Conservation (phyloP, 169 alveolate genomes). For the Eimeria praecox region DNA sequence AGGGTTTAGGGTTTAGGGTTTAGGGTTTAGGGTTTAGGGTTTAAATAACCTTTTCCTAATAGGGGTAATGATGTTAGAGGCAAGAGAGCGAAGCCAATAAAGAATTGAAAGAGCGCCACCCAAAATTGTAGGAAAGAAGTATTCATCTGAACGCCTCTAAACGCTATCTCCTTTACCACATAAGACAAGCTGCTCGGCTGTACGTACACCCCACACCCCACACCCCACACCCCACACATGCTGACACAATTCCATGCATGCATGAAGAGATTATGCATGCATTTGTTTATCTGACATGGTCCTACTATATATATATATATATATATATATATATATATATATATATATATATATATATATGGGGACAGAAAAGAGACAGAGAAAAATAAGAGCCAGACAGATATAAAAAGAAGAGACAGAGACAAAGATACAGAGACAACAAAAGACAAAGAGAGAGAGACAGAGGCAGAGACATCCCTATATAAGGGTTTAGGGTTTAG, state of each 20-base stretch:
- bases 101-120: conserved; percentile 84
- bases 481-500: not conserved
- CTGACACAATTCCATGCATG: too few species aligned
- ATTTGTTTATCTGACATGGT: too few species aligned
- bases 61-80: conserved; percentile 82
- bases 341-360: too few species aligned
- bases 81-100: conserved; percentile 82
- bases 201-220: too few species aligned
- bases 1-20: too few species aligned
- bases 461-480: not conserved
- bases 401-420: not conserved
- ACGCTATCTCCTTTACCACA: conserved; percentile 84
- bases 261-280: too few species aligned
- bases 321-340: too few species aligned
- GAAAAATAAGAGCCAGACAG: too few species aligned
- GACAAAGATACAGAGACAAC: not conserved
- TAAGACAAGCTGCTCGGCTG: conserved; percentile 68
- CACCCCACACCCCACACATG: too few species aligned
- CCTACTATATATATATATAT: too few species aligned
- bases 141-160: conserved; percentile 80
- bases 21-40: conserved; percentile 22
- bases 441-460: not conserved
- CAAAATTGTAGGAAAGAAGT: conserved; percentile 81
- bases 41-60: conserved; percentile 74
- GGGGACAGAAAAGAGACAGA: too few species aligned